Percentiles rank a stretch among this genome's conserved stretches.
phyloP scores from a whole-genome alignment of 306 rosid genomes.

The Hylodesmum podocarpum region DNA sequence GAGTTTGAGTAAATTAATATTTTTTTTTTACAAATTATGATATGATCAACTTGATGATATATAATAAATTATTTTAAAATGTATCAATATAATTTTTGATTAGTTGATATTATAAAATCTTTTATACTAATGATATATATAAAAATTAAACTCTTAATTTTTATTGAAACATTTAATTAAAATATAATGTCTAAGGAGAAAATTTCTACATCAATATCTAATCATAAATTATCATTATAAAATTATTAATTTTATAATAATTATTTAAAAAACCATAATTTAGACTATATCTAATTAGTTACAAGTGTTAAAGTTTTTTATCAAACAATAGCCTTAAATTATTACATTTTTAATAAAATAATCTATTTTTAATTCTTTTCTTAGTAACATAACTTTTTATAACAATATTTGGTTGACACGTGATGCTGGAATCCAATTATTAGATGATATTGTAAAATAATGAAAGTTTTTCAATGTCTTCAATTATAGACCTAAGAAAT shows the following conservation, averaged over 20 bases:
- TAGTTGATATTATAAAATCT: no score
- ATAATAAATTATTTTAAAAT: no score
- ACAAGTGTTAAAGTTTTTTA: neutral
- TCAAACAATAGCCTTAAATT: neutral
- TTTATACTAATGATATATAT: no score
- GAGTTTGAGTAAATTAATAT: no score
- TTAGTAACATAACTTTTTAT: neutral
- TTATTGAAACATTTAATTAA: no score
- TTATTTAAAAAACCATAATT: neutral
- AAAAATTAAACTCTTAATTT: no score
- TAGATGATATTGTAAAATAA: neutral
- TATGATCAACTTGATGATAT: no score
- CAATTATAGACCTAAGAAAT: constrained; percentile 5
- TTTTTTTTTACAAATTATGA: no score
- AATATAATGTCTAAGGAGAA: no score
- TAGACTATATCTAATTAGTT: neutral
- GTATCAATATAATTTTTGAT: no score
- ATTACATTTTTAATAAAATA: neutral
- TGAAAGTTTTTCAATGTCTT: constrained; percentile 27
- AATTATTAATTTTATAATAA: neutral
- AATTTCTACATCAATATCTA: no score
- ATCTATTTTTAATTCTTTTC: neutral
- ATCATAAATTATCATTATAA: neutral
- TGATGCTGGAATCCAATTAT: constrained; percentile 27
- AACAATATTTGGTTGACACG: neutral